Evolutionary conservation across 2,329 filamentous ascomycete species (phyloP), one percentile per base, ranked within the genome.

Genomic region (Colletotrichum cuscutae): DNA sequence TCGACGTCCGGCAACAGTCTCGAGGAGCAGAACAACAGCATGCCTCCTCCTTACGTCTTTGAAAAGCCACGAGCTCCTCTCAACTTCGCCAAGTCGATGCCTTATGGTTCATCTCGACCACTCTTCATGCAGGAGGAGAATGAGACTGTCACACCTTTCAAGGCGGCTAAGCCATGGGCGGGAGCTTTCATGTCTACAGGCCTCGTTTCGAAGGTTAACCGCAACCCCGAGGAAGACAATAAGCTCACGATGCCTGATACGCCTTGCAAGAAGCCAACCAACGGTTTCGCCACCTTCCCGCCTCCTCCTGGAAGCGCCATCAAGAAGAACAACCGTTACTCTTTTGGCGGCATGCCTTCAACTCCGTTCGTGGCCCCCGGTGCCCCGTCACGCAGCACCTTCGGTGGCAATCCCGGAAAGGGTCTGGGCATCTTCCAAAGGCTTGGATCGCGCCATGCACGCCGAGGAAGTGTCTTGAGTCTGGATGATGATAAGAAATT

Each of bases 121-220:
- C 81, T 84, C 2, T 71, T 74, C 53, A 71, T 65, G 71, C 72
- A 75, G 57, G 69, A 72, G 28, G 72, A 72, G 22, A 67, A 59
- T 28, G 72, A 72, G 24, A 74, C 62, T 24, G 70, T 74, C 12
- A 75, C 74, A 3, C 74, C 74, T 11, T 97, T 94, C 83, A 95
- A 94, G 81, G 86, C 90, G 63, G 93, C 91, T 8, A 95, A 92
- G 79, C 93, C 95, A 26, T 88, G 94, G 68, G 92, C 94, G 37
- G 91, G 93, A 53, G 95, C 95, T 7, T 98, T 98, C 83, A 95
- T 95, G 87, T 98, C 97, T 1, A 98, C 97, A 0, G 95, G 96
- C 1, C 86, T 99, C 32, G 93, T 99, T 66, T 98, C 97, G 12
- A 99, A 99, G 84, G 94, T 97, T 82, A 97, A 97, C 79, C 92